These are phyloP conservation scores for Ormosia semicastrata DNA, from an alignment of 306 rosid genomes.

Conservation along the genomic window DNA sequence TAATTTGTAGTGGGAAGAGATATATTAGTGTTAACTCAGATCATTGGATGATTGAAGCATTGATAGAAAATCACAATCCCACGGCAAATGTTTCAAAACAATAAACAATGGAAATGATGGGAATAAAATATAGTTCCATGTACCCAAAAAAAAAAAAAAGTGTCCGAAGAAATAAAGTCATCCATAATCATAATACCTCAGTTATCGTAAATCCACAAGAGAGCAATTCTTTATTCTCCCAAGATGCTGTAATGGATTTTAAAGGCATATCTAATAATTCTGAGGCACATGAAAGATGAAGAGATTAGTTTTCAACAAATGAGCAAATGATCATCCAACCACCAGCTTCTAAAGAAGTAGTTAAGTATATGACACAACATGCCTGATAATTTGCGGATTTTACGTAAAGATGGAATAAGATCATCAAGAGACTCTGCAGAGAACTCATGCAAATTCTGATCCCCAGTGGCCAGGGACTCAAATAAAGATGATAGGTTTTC, in stretches of 20 bases:
- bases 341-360: background rate
- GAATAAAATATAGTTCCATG: background rate
- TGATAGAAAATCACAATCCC: constrained; percentile 5
- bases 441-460: constrained; percentile 52
- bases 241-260: constrained; percentile 70
- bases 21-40: background rate
- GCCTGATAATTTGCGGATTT: constrained; percentile 89
- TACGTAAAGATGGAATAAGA: constrained; percentile 66
- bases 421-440: constrained; percentile 47
- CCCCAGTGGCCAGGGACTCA: constrained; percentile 52
- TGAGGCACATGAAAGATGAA: constrained; percentile 31
- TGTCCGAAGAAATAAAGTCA: background rate
- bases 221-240: constrained; percentile 74
- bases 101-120: background rate
- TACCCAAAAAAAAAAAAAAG: background rate
- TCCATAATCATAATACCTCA: constrained; percentile 59
- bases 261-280: constrained; percentile 91
- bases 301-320: constrained; percentile 20
- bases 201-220: constrained; percentile 57
- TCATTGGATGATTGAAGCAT: background rate
- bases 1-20: background rate
- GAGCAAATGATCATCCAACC: constrained; percentile 9
- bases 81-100: background rate
- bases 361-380: constrained; percentile 31
- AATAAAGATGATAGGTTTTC: constrained; percentile 63